Evolutionary conservation across 2,329 filamentous ascomycete species (phyloP).

Genomic region (Fusarium chlamydosporum): DNA sequence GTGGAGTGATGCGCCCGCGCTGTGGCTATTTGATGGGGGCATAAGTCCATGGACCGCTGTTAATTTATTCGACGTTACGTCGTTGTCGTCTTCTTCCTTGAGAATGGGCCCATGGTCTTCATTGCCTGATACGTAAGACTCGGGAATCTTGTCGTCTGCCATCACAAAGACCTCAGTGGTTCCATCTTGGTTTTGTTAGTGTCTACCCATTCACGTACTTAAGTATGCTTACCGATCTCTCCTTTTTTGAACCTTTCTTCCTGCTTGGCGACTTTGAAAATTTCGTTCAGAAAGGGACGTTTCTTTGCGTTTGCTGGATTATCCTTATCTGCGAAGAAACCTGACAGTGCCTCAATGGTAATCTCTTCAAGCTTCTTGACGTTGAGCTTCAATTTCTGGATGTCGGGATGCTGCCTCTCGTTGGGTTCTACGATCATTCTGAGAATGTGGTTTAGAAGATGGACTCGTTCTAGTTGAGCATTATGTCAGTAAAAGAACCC

Average conservation of each 20-base stretch:
- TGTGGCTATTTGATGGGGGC: slow-evolving; percentile 56
- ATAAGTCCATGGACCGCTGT: slow-evolving; percentile 55
- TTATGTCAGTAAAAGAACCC: slow-evolving; percentile 16
- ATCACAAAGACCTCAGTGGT: slow-evolving; percentile 65
- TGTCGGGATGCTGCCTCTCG: slow-evolving; percentile 64
- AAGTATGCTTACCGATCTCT: slow-evolving; percentile 66
- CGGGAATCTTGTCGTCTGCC: slow-evolving; percentile 65
- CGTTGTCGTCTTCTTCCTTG: slow-evolving; percentile 61
- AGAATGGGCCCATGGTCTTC: slow-evolving; percentile 59
- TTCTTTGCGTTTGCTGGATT: slow-evolving; percentile 69
- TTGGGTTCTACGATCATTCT: slow-evolving; percentile 68
- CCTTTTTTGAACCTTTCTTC: slow-evolving; percentile 70
- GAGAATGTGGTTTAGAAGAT: slow-evolving; percentile 72
- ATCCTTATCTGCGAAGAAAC: slow-evolving; percentile 67
- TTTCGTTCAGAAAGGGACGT: slow-evolving; percentile 69
- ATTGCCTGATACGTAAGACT: slow-evolving; percentile 64
- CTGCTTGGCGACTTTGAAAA: slow-evolving; percentile 71
- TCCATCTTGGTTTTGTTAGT: slow-evolving; percentile 58
- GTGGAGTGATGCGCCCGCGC: slow-evolving; percentile 53
- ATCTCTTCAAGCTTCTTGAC: slow-evolving; percentile 70
- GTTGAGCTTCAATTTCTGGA: slow-evolving; percentile 67
- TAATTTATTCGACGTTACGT: slow-evolving; percentile 56
- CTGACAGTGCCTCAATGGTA: slow-evolving; percentile 69
- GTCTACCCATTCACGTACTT: not conserved
- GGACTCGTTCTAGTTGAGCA: slow-evolving; percentile 66